Percentiles rank a stretch among this genome's conserved stretches.
These are phyloP conservation scores for Erythrophleum ivorense DNA, from an alignment of 331 rosid genomes.

Conservation along the genomic window DNA sequence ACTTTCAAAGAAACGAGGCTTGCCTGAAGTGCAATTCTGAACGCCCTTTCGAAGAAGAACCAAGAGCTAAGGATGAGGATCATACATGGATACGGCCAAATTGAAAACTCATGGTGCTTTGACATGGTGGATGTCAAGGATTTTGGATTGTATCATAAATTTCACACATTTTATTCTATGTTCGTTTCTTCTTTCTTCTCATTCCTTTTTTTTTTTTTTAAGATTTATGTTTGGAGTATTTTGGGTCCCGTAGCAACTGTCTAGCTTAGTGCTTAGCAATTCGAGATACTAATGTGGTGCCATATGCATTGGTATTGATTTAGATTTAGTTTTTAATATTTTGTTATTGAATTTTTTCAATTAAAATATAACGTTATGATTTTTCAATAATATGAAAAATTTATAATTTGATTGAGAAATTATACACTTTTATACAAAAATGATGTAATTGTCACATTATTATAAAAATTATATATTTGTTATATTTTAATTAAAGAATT, in stretches of 20 bases:
- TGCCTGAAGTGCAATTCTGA: slow-evolving; percentile 73
- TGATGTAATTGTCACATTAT: no score
- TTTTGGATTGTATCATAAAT: slow-evolving; percentile 12
- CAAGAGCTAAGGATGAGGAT: slow-evolving; percentile 45
- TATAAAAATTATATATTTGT: no score
- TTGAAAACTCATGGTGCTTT: background rate
- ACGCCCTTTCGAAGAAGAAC: slow-evolving; percentile 42
- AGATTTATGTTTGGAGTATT: background rate
- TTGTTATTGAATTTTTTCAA: no score
- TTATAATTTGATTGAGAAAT: no score
- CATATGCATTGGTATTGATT: no score
- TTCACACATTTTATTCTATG: background rate
- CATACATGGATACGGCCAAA: slow-evolving; percentile 60
- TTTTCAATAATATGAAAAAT: no score
- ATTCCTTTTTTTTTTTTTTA: background rate
- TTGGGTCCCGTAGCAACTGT: background rate
- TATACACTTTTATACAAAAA: no score
- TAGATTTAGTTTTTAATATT: no score
- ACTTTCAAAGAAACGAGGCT: slow-evolving; percentile 56
- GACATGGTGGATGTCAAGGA: background rate
- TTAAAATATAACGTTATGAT: no score
- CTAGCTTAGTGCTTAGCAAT: background rate
- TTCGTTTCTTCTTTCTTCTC: no score
- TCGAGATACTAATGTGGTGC: background rate
- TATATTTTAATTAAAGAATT: no score